Evolutionary conservation across 1,284 basidiomycete species (phyloP).

Genomic region (Earliella scabrosa): DNA sequence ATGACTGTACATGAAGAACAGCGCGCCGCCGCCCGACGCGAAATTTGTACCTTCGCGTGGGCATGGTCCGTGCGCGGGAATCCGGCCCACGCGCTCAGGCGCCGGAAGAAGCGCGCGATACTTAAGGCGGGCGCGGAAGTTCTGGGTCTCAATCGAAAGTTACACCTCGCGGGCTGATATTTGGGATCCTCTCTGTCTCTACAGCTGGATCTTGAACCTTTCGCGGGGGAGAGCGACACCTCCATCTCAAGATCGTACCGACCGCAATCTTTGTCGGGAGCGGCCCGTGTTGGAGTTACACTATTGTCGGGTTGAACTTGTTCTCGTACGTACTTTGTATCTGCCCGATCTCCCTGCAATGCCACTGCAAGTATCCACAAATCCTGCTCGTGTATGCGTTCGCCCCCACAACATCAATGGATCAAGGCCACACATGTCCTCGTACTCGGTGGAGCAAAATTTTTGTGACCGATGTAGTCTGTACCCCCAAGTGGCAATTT

Average conservation of each 20-base stretch:
- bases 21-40: slow-evolving; percentile 16
- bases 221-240: slow-evolving; percentile 50
- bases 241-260: slow-evolving; percentile 54
- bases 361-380: too few species aligned
- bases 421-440: too few species aligned
- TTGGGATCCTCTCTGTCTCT: slow-evolving; percentile 54
- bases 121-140: too few species aligned
- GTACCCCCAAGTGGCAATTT: too few species aligned
- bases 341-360: too few species aligned
- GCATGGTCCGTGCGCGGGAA: slow-evolving; percentile 63
- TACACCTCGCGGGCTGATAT: slow-evolving; percentile 71
- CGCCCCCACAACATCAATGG: too few species aligned
- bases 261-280: slow-evolving; percentile 40
- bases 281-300: slow-evolving; percentile 65
- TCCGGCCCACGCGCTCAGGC: too few species aligned
- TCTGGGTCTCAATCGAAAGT: slow-evolving; percentile 66
- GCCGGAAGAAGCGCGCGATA: too few species aligned
- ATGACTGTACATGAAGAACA: slow-evolving; percentile 57
- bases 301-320: not conserved
- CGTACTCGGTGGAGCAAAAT: too few species aligned
- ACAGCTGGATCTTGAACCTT: slow-evolving; percentile 51
- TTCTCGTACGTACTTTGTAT: slow-evolving; percentile 7
- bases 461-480: too few species aligned
- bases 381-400: too few species aligned
- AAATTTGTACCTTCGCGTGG: slow-evolving; percentile 25